Evolutionary conservation across 495 filamentous ascomycete genomes (phyloP).

Genomic region (Sporormia fimetaria): DNA sequence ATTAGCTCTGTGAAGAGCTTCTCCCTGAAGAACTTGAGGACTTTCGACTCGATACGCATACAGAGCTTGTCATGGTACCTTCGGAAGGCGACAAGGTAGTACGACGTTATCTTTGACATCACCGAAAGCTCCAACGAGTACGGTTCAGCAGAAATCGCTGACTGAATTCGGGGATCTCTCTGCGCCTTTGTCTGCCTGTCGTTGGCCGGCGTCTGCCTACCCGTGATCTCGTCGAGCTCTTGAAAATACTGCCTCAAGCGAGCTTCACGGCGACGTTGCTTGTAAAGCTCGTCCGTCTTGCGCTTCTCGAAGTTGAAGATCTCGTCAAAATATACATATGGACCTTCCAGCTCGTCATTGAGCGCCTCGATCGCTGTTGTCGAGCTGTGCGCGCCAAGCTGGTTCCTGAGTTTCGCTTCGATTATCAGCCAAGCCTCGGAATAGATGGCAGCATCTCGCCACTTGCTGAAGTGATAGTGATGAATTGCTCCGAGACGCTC

Average conservation of each 20-base stretch:
- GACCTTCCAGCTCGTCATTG: slow-evolving; percentile 3
- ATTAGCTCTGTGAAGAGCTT: slow-evolving; percentile 33
- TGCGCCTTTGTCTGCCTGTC: slow-evolving; percentile 2
- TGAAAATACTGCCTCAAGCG: slow-evolving; percentile 11
- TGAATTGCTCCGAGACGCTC: neutral
- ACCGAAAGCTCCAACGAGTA: slow-evolving; percentile 40
- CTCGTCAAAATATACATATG: slow-evolving; percentile 5
- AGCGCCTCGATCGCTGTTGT: slow-evolving; percentile 4
- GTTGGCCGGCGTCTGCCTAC: neutral
- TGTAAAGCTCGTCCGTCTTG: neutral
- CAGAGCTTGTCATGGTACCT: slow-evolving; percentile 42
- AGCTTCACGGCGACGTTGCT: neutral
- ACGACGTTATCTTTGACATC: slow-evolving; percentile 40
- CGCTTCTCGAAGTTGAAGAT: slow-evolving; percentile 2
- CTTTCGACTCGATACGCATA: slow-evolving; percentile 36
- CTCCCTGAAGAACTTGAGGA: slow-evolving; percentile 37
- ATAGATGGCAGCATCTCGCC: slow-evolving; percentile 18
- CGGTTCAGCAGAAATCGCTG: slow-evolving; percentile 32
- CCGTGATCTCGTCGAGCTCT: neutral
- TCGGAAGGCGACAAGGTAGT: slow-evolving; percentile 43
- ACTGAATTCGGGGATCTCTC: slow-evolving; percentile 9
- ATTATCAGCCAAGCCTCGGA: slow-evolving; percentile 6
- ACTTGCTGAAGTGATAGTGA: slow-evolving; percentile 5
- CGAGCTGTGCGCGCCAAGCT: slow-evolving; percentile 5
- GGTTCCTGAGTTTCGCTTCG: neutral